A percentile compares a stretch with the other conserved stretches of the same genome.
Evolutionary conservation across 495 filamentous ascomycete species (phyloP).

Genomic region (Hypoxylon trugodes): DNA sequence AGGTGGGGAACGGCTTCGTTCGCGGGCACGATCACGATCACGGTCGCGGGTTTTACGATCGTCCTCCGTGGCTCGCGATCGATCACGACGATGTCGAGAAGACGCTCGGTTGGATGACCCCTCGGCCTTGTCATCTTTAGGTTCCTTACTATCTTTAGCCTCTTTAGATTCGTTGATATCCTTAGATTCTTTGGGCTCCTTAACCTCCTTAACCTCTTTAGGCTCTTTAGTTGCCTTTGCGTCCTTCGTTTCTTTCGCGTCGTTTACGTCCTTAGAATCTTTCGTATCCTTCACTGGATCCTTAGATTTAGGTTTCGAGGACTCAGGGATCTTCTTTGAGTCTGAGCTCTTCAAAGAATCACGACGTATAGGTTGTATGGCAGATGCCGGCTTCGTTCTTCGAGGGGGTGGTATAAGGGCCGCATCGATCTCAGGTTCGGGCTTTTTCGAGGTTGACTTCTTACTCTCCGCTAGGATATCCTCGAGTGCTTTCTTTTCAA

Average conservation of each 20-base stretch:
- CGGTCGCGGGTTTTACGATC: constrained; percentile 31
- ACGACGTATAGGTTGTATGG: constrained; percentile 61
- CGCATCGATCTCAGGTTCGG: constrained; percentile 62
- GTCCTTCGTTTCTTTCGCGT: constrained; percentile 22
- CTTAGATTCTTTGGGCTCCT: constrained; percentile 36
- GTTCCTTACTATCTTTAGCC: constrained; percentile 34
- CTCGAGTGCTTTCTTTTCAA: constrained; percentile 63
- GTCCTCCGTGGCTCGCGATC: constrained; percentile 1
- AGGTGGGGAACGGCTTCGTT: constrained; percentile 35
- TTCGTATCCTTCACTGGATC: constrained; percentile 30
- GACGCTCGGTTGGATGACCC: constrained; percentile 45
- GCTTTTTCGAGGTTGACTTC: constrained; percentile 51
- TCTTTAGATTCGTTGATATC: constrained; percentile 37
- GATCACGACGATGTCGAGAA: constrained; percentile 39
- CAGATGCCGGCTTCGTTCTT: constrained; percentile 60
- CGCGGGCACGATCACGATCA: constrained; percentile 38
- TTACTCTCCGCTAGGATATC: constrained; percentile 65
- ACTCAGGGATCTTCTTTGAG: constrained; percentile 44
- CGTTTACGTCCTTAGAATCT: constrained; percentile 32
- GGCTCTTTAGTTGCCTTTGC: constrained; percentile 4
- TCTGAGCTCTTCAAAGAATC: constrained; percentile 53
- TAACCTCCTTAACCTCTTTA: constrained; percentile 32
- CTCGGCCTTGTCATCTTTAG: constrained; percentile 32
- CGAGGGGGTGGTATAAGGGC: constrained; percentile 62
- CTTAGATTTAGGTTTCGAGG: constrained; percentile 43